Conservation (phyloP, 1,139 yeast species). For the Scheffersomyces quercinus region DNA sequence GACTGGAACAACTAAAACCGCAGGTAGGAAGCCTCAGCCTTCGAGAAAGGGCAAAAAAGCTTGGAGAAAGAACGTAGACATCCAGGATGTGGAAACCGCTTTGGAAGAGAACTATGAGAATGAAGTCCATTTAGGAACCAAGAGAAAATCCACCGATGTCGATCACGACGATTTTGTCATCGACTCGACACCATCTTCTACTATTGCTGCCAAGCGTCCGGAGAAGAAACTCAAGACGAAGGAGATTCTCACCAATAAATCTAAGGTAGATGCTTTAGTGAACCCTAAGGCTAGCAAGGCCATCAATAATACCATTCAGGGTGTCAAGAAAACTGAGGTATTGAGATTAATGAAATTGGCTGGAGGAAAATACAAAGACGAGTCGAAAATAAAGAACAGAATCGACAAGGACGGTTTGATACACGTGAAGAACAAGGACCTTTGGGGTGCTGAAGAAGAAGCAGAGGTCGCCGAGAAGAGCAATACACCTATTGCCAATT, state of each 20-base stretch:
- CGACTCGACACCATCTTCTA: constrained; percentile 37
- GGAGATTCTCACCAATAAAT: constrained; percentile 74
- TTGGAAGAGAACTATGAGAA: constrained; percentile 70
- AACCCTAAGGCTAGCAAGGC: constrained; percentile 28
- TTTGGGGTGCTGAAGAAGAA: constrained; percentile 59
- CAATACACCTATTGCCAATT: constrained; percentile 10
- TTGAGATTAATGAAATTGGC: constrained; percentile 73
- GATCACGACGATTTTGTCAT: constrained; percentile 66
- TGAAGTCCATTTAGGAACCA: constrained; percentile 64
- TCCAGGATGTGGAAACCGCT: constrained; percentile 72
- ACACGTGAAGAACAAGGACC: constrained; percentile 53
- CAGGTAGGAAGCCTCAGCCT: constrained; percentile 42
- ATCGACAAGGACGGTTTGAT: constrained; percentile 65
- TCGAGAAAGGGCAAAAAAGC: constrained; percentile 92
- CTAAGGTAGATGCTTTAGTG: constrained; percentile 72
- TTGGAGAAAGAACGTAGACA: constrained; percentile 94
- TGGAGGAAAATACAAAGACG: constrained; percentile 64
- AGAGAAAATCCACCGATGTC: constrained; percentile 37
- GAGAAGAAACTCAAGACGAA: constrained; percentile 61
- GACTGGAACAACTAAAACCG: neutral
- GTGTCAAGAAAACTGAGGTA: constrained; percentile 68
- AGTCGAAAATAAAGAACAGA: constrained; percentile 50
- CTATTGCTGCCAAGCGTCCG: constrained; percentile 21
- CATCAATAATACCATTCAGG: constrained; percentile 51
- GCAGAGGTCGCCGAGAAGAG: constrained; percentile 39